Evolutionary conservation across 2,329 filamentous ascomycete genomes (phyloP), one percentile per base, ranked within the genome.

Genomic region (Lasiodiplodia sp.): DNA sequence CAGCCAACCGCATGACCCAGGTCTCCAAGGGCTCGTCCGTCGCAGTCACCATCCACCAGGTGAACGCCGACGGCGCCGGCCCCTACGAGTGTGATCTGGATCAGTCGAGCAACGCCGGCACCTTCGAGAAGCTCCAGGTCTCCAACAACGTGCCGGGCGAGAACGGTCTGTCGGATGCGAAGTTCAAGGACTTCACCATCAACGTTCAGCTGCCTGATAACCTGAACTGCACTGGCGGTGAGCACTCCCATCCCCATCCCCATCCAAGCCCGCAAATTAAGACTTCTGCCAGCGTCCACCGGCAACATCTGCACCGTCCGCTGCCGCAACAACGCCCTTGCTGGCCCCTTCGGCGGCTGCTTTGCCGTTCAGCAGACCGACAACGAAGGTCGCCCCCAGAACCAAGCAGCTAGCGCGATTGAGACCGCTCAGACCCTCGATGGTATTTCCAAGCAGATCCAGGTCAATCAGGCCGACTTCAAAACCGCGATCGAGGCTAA

Each of bases 301-400:
- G 88, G 88, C 53, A 85, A 87, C 57, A 67, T 88, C 49, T 88
- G 86, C 81, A 88, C 87, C 0, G 81, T 89, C 23, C 84, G 87
- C 44, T 89, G 87, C 80, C 82, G 86, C 23, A 89, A 89, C 79
- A 86, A 84, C 68, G 85, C 86, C 4, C 77, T 84, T 3, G 86
- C 86, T 11, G 86, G 86, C 4, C 86, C 86, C 14, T 89, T 89
- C 67, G 85, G 85, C 49, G 84, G 87, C 63, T 89, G 87, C 77
- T 85, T 89, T 74, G 79, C 86, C 2, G 82, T 88, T 21, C 84
- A 88, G 75, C 87, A 90, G 73, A 78, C 79, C 37, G 87, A 88
- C 44, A 76, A 73, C 16, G 71, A 70, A 10, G 77, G 77, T 25
- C 74, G 77, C 11, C 69, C 62, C 2, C 18, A 44, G 18, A 68